These are phyloP conservation scores for Thraustochytrium striatum DNA, from an alignment of 352 stramenopile genomes.

Conservation along the genomic window DNA sequence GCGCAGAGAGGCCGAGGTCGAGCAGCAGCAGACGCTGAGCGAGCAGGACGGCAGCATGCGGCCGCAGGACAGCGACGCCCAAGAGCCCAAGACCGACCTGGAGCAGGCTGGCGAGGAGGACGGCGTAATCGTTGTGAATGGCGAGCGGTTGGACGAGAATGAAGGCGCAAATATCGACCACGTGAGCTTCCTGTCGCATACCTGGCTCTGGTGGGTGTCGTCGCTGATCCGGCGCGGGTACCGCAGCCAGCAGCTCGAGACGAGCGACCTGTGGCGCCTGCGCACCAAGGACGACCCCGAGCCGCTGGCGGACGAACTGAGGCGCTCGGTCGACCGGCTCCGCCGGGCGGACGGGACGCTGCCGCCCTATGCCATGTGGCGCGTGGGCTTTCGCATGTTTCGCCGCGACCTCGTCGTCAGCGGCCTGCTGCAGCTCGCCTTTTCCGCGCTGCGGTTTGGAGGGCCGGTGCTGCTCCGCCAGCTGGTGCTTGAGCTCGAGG, in stretches of 20 bases:
- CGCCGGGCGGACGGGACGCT: not conserved
- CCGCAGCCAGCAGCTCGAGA: not conserved
- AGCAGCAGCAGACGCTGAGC: too few species aligned
- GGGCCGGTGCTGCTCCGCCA: conserved; percentile 32
- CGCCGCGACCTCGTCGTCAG: not conserved
- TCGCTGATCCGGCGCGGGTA: conserved; percentile 13
- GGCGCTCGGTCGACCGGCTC: not conserved
- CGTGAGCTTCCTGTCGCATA: not conserved
- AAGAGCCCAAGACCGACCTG: too few species aligned
- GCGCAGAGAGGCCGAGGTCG: too few species aligned
- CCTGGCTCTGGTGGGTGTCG: conserved; percentile 9
- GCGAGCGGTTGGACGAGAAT: not conserved
- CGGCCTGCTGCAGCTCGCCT: not conserved
- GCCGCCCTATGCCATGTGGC: conserved; percentile 1
- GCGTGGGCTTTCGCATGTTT: not conserved
- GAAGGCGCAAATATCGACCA: conserved; percentile 30
- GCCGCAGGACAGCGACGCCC: too few species aligned
- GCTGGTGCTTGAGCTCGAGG: conserved; percentile 21
- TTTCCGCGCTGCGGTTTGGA: not conserved
- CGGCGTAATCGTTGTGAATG: not conserved
- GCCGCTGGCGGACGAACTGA: conserved; percentile 2
- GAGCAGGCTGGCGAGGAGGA: not conserved
- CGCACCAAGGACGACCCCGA: conserved; percentile 3
- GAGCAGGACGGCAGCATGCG: too few species aligned
- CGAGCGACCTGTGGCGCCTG: conserved; percentile 14